Evolutionary conservation across 2,329 filamentous ascomycete species (phyloP).

Genomic region (Orbilia blumenaviensis): DNA sequence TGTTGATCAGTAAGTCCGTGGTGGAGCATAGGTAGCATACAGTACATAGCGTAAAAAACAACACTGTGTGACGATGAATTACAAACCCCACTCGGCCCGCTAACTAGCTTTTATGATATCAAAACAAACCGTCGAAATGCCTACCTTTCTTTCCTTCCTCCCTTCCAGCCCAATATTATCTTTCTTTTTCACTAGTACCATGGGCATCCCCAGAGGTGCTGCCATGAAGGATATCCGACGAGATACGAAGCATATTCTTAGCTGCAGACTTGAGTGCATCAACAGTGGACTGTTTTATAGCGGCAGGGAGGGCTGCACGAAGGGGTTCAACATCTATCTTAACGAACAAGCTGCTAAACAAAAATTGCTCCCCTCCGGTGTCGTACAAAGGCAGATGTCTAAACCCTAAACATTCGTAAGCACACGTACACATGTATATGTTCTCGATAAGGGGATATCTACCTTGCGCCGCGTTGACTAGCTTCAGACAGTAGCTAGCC

Average conservation of each 20-base stretch:
- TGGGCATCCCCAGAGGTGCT: constrained; percentile 1
- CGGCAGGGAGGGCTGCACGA: constrained; percentile 68
- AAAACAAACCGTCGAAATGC: background rate
- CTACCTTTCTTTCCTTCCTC: too few relatives aligned
- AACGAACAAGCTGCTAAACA: constrained; percentile 95
- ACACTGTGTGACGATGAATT: background rate
- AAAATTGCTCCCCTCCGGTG: constrained; percentile 85
- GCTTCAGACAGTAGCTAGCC: constrained; percentile 91
- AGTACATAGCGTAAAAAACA: background rate
- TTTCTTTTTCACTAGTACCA: background rate
- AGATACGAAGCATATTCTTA: constrained; percentile 40
- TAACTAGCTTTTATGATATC: background rate
- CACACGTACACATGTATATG: background rate
- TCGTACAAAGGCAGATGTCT: constrained; percentile 91
- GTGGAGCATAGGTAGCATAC: background rate
- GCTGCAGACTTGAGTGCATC: constrained; percentile 48
- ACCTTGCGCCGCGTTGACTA: constrained; percentile 83
- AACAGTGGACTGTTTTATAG: constrained; percentile 61
- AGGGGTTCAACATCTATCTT: constrained; percentile 75
- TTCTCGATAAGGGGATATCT: background rate
- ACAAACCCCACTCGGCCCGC: background rate
- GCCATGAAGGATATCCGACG: constrained; percentile 45
- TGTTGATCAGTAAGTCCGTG: too few relatives aligned
- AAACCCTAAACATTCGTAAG: constrained; percentile 66
- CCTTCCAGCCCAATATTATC: background rate